Evolutionary conservation across 2,329 filamentous ascomycete species (phyloP), one percentile per base, ranked within the genome.

Genomic region (Endoconidiophora laricicola): DNA sequence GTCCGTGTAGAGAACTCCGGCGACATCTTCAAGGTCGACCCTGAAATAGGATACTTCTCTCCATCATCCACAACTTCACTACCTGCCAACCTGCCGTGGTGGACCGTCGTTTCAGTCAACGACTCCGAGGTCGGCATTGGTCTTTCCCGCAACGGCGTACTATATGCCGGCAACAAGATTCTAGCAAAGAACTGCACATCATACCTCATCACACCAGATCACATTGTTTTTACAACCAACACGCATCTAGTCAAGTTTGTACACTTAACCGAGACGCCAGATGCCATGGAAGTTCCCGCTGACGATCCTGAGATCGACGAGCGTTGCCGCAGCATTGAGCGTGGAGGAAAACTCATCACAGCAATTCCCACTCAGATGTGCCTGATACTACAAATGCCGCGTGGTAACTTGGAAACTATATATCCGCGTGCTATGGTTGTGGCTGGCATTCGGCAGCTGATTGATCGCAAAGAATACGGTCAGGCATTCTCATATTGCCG

Each of bases 241-340:
- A 87, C 87, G 56, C 88, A 96, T 62, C 71, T 95, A 3, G 71
- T 98, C 55, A 98, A 98, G 63, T 95, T 95, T 63, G 81, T 95
- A 12, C 90, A 98, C 62, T 66, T 96, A 45, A 72, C 76, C 3
- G 66, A 69, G 52, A 69, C 74, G 14, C 71, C 43, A 3, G 52
- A 47, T 87, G 85, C 82, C 24, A 76, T 95, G 52, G 80, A 91
- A 56, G 72, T 94, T 1, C 88, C 91, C 0, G 73, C 71, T 9
- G 90, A 98, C 62, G 86, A 94, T 43, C 88, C 88, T 0, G 88
- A 95, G 62, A 82, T 75, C 26, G 91, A 96, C 57, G 91, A 98
- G 63, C 73, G 91, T 59, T 96, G 90, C 62, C 77, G 91, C 56
- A 93, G 79, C 57, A 83, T 98, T 50, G 91, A 98, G 64, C 79